Evolutionary conservation across 1,284 basidiomycete species (phyloP), one percentile per base, ranked within the genome.

Genomic region (Microbotryum intermedium): DNA sequence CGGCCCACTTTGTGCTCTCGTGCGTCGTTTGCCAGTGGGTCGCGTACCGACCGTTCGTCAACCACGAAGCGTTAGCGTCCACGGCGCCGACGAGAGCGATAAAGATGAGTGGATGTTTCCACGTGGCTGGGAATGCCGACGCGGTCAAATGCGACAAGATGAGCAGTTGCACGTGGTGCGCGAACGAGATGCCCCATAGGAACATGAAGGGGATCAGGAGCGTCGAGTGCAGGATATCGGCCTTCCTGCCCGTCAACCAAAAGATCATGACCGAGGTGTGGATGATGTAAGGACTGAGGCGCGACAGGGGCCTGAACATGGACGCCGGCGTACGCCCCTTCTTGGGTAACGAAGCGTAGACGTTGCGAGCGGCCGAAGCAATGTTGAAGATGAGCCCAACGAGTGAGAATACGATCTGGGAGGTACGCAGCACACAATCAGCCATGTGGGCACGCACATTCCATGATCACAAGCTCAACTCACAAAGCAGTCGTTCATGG

Each of bases 101-200:
- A 10, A 91, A 74, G 84, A 91, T 91, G 73, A 91, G 82, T 68
- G 83, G 81, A 74, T 95, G 90, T 83, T 68, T 64, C 60, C 58
- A 64, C 10, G 44, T 52, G 1, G 64, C 52, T 0, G 93, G 93
- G 79, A 97, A 95, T 7, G 84, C 78, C 45, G 82, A 80, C 66
- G 84, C 84, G 54, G 91, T 93, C 46, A 97, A 84, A 75, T 98
- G 94, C 0, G 92, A 90, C 42, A 97, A 77, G 72, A 97, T 97
- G 77, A 97, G 87, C 67, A 88, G 79, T 43, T 90, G 90, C 49
- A 97, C 93, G 54, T 81, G 77, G 71, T 81, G 79, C 5, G 79
- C 77, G 64, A 78, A 77, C 6, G 57, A 53, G 23, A 71, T 43
- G 23, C 71, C 94, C 91, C 92, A 97, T 49, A 86, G 86, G 66